These are phyloP conservation scores for Tolypocladium cylindrosporum DNA, from an alignment of 2,329 filamentous ascomycete genomes.

Conservation along the genomic window DNA sequence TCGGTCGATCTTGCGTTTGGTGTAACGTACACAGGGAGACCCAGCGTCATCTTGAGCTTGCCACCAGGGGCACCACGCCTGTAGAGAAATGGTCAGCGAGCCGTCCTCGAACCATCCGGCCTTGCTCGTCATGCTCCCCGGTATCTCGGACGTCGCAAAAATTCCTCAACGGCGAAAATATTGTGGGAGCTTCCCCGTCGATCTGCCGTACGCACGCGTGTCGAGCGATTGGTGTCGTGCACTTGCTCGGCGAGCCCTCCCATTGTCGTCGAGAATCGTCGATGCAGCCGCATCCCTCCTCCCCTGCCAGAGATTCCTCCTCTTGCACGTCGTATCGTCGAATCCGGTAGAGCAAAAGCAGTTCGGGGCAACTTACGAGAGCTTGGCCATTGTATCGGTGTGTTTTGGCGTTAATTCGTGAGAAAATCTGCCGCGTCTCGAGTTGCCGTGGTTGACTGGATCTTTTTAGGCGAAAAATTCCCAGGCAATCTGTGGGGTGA, in stretches of 20 bases:
- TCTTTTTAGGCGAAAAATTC: constrained; percentile 24
- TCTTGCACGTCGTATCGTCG: constrained; percentile 9
- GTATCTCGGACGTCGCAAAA: constrained; percentile 1
- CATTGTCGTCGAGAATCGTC: not conserved
- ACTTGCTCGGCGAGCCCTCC: not conserved
- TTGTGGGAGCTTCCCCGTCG: not conserved
- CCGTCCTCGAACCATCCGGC: not conserved
- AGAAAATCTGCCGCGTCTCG: constrained; percentile 25
- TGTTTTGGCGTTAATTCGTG: constrained; percentile 31
- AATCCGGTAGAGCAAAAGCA: constrained; percentile 9
- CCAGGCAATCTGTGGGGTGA: constrained; percentile 25
- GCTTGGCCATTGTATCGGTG: constrained; percentile 52
- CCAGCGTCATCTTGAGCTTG: constrained; percentile 99
- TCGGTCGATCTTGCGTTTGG: not conserved
- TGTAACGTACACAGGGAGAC: constrained; percentile 89
- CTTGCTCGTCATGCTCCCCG: not conserved
- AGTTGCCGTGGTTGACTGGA: constrained; percentile 24
- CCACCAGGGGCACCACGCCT: constrained; percentile 91
- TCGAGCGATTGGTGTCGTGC: not conserved
- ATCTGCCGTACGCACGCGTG: not conserved
- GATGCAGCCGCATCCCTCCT: constrained; percentile 1
- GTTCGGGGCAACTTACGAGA: constrained; percentile 40
- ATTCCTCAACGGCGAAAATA: not conserved
- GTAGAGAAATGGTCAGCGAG: constrained; percentile 5
- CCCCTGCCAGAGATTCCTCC: constrained; percentile 6